Conservation (phyloP, 352 stramenopile genomes). For the Elongisporangium undulatum region DNA sequence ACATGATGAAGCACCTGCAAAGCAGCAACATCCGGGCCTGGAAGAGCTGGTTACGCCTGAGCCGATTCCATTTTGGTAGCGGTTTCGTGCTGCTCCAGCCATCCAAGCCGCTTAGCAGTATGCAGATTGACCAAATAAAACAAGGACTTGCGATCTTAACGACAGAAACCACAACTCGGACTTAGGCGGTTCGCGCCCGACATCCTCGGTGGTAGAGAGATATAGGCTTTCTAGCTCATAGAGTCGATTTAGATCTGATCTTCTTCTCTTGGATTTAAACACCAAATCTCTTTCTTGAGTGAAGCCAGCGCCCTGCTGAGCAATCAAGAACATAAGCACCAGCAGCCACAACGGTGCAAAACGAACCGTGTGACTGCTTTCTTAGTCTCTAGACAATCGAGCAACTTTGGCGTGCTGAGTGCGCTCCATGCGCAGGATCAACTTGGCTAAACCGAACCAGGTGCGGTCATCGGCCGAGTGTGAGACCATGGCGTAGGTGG, state of each 20-base stretch:
- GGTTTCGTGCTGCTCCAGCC: conserved; percentile 43
- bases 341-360: background rate
- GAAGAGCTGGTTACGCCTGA: background rate
- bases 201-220: too few species aligned
- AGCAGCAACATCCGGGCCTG: background rate
- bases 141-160: background rate
- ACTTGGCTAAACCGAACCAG: conserved; percentile 40
- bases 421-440: conserved; percentile 51
- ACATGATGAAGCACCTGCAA: background rate
- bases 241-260: too few species aligned
- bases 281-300: too few species aligned
- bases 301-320: too few species aligned
- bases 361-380: background rate
- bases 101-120: conserved; percentile 7
- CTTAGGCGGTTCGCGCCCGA: too few species aligned
- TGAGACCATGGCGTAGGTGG: conserved; percentile 49
- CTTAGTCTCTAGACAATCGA: conserved; percentile 13
- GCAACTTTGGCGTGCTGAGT: conserved; percentile 23
- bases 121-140: background rate
- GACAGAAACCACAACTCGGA: background rate
- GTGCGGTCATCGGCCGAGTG: conserved; percentile 47
- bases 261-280: too few species aligned
- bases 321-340: too few species aligned
- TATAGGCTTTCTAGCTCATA: too few species aligned
- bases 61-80: conserved; percentile 21